These are phyloP conservation scores for Botrytis cinerea DNA, from an alignment of 2,329 filamentous ascomycete genomes.

Conservation along the genomic window DNA sequence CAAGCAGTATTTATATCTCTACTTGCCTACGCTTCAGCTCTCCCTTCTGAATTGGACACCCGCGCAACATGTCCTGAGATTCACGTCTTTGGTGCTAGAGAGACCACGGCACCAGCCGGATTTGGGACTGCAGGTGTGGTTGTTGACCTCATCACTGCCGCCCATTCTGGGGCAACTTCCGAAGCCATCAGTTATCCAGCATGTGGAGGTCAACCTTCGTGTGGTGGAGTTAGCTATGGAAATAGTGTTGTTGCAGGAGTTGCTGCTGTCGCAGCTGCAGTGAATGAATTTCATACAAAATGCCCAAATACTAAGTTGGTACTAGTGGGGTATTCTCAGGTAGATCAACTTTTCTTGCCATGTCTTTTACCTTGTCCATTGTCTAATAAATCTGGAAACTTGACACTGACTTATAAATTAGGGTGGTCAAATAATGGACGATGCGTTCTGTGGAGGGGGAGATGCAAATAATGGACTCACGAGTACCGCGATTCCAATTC, in stretches of 20 bases:
- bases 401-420: conserved; percentile 36
- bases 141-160: conserved; percentile 51
- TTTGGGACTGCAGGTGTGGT: conserved; percentile 53
- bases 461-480: conserved; percentile 50
- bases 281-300: conserved; percentile 57
- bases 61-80: conserved; percentile 46
- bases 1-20: neutral
- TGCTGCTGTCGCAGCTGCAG: conserved; percentile 57
- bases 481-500: conserved; percentile 48
- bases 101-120: conserved; percentile 51
- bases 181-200: conserved; percentile 62
- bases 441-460: conserved; percentile 60
- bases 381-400: neutral
- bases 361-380: neutral
- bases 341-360: conserved; percentile 35
- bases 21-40: conserved; percentile 2
- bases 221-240: conserved; percentile 61
- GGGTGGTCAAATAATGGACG: conserved; percentile 64
- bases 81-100: conserved; percentile 54
- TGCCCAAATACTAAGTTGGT: conserved; percentile 61
- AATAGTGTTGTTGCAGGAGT: conserved; percentile 60
- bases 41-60: conserved; percentile 25
- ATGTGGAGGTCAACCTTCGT: conserved; percentile 60
- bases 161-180: conserved; percentile 53
- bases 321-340: conserved; percentile 64